Percentiles rank a stretch among this genome's conserved stretches.
Evolutionary conservation across 116 monocot species (phyloP).

Genomic region (Posidonia oceanica): DNA sequence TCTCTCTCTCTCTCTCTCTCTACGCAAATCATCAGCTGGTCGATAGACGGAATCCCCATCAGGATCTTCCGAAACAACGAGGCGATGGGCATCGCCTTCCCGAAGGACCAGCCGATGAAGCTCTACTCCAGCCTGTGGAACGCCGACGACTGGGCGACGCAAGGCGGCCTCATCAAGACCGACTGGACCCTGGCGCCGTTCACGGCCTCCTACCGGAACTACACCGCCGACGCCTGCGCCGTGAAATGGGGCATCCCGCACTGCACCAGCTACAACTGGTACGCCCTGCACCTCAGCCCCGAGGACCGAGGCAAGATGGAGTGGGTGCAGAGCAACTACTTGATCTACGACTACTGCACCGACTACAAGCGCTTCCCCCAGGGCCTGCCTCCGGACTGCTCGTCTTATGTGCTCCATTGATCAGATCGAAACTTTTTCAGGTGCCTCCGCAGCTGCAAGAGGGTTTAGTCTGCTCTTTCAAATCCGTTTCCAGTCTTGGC

Average conservation of each 20-base stretch:
- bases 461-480: too few species aligned
- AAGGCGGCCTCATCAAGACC: constrained; percentile 29
- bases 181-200: constrained; percentile 30
- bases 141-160: constrained; percentile 41
- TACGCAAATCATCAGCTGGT: constrained; percentile 4
- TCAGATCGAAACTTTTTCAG: too few species aligned
- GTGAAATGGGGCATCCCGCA: neutral
- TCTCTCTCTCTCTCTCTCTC: too few species aligned
- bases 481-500: too few species aligned
- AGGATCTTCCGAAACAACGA: constrained; percentile 15
- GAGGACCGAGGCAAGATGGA: constrained; percentile 17
- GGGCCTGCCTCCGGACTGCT: constrained; percentile 15
- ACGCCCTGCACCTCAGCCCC: constrained; percentile 18
- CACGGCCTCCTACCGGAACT: constrained; percentile 21
- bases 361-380: constrained; percentile 12
- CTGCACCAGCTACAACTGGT: constrained; percentile 5
- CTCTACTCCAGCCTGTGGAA: constrained; percentile 33
- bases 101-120: constrained; percentile 24
- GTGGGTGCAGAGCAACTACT: constrained; percentile 5
- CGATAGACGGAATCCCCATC: constrained; percentile 16
- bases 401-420: too few species aligned
- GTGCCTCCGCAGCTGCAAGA: too few species aligned
- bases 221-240: constrained; percentile 23
- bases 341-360: constrained; percentile 22
- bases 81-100: constrained; percentile 15